Evolutionary conservation across 2,329 filamentous ascomycete genomes (phyloP), one percentile per base, ranked within the genome.

Genomic region (Aspergillus jensenii): DNA sequence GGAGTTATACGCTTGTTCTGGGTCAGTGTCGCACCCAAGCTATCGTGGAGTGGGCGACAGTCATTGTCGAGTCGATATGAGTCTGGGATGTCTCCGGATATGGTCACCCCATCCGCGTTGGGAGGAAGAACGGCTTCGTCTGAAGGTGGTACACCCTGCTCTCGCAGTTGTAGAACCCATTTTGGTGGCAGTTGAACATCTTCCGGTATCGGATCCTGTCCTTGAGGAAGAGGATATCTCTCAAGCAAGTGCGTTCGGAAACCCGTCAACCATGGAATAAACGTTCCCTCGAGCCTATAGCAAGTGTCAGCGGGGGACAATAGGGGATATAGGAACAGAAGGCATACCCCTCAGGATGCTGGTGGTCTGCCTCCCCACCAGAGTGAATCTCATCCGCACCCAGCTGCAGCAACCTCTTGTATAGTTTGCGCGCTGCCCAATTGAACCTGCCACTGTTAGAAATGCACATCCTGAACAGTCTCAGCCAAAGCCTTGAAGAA

Each of bases 301-400:
- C 23, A 12, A 39, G 25, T 9, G 58, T 46, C 12, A 56, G 47
- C 15, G 25, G 15, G 11, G 8, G 37, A 17, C 11, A 12, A 17
- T 43, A 1, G 17, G 27, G 14, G 49, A 25, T 19, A n/a, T 44
- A 11, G 45, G 6, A 4, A 17, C 33, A 9, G 19, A 21, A 12
- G 33, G 37, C 84, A 65, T 78, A 95, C 87, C 93, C 93, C 76
- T 98, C 93, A 25, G 91, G 86, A 78, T 97, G 92, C 71, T 96
- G 91, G 67, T 97, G 93, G 70, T 99, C 95, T 21, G 89, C 92
- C 75, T 99, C 95, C 12, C 91, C 95, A 39, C 87, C 81, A 41
- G 88, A 85, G 67, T 90, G 89, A 61, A 95, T 85, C 48, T 91
- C 84, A 43, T 81, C 81, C 3, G 91, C 95, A 1, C 93, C 93